Evolutionary conservation across 2,329 filamentous ascomycete species (phyloP), one percentile per base, ranked within the genome.

Genomic region (Verticillium longisporum): DNA sequence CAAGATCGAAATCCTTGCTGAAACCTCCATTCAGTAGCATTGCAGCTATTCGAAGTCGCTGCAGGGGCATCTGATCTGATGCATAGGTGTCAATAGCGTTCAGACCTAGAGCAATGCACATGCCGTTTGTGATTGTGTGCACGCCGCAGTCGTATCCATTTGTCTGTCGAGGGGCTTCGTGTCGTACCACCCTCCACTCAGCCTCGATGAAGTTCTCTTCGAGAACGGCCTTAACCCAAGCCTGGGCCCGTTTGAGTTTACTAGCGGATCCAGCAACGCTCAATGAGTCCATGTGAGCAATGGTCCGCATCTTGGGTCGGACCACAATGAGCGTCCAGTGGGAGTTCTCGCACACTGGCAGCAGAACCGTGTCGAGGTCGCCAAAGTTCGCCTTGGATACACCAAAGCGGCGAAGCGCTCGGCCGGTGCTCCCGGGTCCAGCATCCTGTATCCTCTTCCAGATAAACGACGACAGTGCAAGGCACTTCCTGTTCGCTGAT

Each of bases 71-170:
- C 60, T 89, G 82, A 0, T 70, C 65, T 38, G 81, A 73, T 1
- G 72, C 66, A 61, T 89, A 86, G 3, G 71, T 71, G 61, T 77
- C 73, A n/a, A 73, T 71, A 2, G 83, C 82, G 62, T 79, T 80
- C 18, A 86, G 66, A 1, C 83, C 83, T 36, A 86, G 68, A 0
- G 81, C 77, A 38, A 86, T 68, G 60, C 86, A 89, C 56, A 91
- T 81, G 15, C 84, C 87, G 68, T 93, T 94, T 18, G 89, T 84
- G 65, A 91, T 85, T 14, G 88, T 84, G 70, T 91, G 91, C 3
- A 92, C 84, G n/a, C 90, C 90, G 66, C 90, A 93, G 70, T 93
- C 90, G 68, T 83, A 85, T 1, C 82, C 81, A 68, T 93, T 93
- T 32, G 75, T 78, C 71, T 93, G 90, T 2, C 65, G 67, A 0